A percentile compares a stretch with the other conserved stretches of the same genome.
phyloP scores from a whole-genome alignment of 2,329 filamentous ascomycete genomes.

The Pyricularia sp. region DNA sequence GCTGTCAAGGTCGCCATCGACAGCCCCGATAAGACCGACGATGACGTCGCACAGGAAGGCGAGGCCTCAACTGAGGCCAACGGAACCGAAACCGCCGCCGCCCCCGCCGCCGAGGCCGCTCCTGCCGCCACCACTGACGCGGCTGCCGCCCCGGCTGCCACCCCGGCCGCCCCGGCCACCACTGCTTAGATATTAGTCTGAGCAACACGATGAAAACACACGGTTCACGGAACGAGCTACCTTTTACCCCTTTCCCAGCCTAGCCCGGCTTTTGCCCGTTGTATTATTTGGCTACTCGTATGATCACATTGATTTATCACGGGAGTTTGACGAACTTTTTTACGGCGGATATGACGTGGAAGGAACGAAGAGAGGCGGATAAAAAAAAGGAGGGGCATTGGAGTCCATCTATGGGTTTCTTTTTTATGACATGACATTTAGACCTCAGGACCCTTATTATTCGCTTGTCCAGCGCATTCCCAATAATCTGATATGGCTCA shows the following conservation, averaged over 20 bases:
- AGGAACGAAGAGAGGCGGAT: constrained; percentile 11
- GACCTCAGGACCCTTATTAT: constrained; percentile 5
- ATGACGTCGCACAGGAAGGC: constrained; percentile 47
- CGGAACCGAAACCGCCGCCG: constrained; percentile 23
- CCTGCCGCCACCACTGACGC: constrained; percentile 44
- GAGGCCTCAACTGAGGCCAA: constrained; percentile 35
- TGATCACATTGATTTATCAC: constrained; percentile 19
- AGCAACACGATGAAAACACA: constrained; percentile 2
- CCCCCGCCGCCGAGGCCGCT: constrained; percentile 36
- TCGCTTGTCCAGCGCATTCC: constrained; percentile 1
- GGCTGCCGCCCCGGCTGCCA: constrained; percentile 27
- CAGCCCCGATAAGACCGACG: constrained; percentile 89
- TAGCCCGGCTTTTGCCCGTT: constrained; percentile 2
- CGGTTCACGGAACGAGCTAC: constrained; percentile 4
- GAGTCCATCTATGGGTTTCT: constrained; percentile 12
- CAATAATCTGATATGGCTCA: background rate
- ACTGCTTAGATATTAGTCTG: constrained; percentile 16
- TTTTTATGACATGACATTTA: constrained; percentile 6
- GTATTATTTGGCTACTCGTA: constrained; percentile 9
- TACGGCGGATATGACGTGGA: constrained; percentile 11
- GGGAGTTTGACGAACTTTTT: constrained; percentile 12
- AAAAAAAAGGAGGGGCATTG: constrained; percentile 12
- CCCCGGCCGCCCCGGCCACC: constrained; percentile 12
- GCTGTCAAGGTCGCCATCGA: constrained; percentile 99
- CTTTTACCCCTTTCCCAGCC: background rate